Conservation (phyloP, 257 asterid genomes). For the Orobanche coerulescens region DNA sequence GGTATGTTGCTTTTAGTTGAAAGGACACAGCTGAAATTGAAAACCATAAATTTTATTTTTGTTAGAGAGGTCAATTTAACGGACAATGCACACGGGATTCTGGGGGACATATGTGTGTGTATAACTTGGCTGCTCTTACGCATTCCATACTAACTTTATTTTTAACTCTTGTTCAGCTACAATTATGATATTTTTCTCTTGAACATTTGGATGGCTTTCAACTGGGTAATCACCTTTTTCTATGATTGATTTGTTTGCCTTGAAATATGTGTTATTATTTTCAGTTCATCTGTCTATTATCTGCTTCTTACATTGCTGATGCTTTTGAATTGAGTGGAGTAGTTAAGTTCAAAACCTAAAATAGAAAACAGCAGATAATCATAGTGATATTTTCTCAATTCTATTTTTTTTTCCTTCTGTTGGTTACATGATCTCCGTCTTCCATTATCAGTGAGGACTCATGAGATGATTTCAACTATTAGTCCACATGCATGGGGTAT, state of each 20-base stretch:
- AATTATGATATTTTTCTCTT: not conserved
- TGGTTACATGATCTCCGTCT: not conserved
- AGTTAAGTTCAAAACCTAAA: not conserved
- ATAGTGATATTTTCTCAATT: not conserved
- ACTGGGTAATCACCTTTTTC: not conserved
- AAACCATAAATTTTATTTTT: not conserved
- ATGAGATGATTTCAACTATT: not conserved
- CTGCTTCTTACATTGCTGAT: conserved; percentile 7
- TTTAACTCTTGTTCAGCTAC: conserved; percentile 5
- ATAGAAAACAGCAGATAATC: not conserved
- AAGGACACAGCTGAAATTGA: not conserved
- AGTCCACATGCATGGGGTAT: not conserved
- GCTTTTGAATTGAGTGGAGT: not conserved
- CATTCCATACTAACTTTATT: not conserved
- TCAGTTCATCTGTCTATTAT: conserved; percentile 6
- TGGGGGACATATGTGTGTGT: not conserved
- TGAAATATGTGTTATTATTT: conserved; percentile 5
- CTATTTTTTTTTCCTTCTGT: not conserved
- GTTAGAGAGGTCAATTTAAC: not conserved
- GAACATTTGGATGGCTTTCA: not conserved
- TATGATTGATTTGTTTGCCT: not conserved
- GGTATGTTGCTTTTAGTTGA: not conserved
- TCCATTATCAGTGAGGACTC: conserved; percentile 16
- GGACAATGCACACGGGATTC: not conserved
- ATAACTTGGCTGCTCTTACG: not conserved